Evolutionary conservation across 75 land plant species (phyloP).

Genomic region (Pseudotsuga menziesii): DNA sequence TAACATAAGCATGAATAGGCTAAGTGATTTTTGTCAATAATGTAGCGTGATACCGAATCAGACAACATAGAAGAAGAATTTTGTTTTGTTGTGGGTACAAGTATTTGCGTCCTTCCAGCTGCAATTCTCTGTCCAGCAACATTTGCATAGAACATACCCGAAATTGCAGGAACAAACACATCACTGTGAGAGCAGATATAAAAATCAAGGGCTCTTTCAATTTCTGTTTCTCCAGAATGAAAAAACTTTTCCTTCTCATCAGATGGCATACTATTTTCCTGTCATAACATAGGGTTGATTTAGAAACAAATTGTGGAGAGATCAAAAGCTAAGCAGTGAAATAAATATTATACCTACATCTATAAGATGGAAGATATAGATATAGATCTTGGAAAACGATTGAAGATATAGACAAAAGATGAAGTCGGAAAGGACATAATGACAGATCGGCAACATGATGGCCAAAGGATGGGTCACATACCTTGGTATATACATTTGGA

Average conservation of each 20-base stretch:
- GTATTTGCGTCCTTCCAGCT: slow-evolving; percentile 56
- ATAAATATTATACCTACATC: background rate
- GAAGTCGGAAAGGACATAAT: background rate
- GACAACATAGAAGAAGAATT: slow-evolving; percentile 22
- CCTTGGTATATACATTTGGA: slow-evolving; percentile 80
- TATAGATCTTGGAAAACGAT: background rate
- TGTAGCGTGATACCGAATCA: slow-evolving; percentile 43
- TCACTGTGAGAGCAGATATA: slow-evolving; percentile 69
- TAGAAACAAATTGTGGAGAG: background rate
- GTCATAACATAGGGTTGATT: slow-evolving; percentile 10
- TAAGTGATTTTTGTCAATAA: slow-evolving; percentile 60
- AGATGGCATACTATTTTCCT: slow-evolving; percentile 64
- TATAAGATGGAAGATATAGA: background rate
- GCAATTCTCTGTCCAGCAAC: slow-evolving; percentile 75
- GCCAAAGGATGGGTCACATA: slow-evolving; percentile 8
- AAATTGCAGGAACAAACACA: slow-evolving; percentile 72
- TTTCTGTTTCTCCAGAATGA: slow-evolving; percentile 29
- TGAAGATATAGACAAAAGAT: background rate
- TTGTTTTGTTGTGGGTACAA: slow-evolving; percentile 50
- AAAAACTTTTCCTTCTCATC: slow-evolving; percentile 53
- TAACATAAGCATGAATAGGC: slow-evolving; percentile 72
- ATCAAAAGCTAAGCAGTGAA: background rate
- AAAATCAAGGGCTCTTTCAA: slow-evolving; percentile 65
- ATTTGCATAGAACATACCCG: slow-evolving; percentile 69
- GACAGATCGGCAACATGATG: background rate